Evolutionary conservation across 192 early-diverging fungal species (phyloP).

Genomic region (Paraglomus brasilianum): DNA sequence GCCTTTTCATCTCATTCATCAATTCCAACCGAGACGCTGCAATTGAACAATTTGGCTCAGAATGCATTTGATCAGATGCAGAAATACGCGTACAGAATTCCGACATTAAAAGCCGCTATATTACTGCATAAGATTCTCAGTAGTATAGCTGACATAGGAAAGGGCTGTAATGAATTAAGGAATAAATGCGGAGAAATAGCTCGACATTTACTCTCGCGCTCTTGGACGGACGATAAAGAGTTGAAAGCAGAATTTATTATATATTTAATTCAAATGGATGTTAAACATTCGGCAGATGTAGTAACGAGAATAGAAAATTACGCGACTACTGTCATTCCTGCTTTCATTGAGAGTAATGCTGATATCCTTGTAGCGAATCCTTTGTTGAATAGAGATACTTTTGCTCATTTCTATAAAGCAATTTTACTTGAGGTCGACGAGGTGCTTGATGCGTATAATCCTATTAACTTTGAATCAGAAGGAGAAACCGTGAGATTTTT

Average conservation of each 20-base stretch:
- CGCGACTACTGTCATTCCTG: constrained; percentile 38
- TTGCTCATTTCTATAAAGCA: constrained; percentile 33
- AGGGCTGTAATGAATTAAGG: constrained; percentile 29
- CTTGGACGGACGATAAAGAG: constrained; percentile 43
- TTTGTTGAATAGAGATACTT: constrained; percentile 39
- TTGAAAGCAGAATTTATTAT: constrained; percentile 39
- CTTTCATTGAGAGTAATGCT: constrained; percentile 40
- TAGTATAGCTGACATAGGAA: constrained; percentile 41
- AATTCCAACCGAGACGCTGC: constrained; percentile 6
- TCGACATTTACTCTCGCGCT: constrained; percentile 31
- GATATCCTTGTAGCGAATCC: constrained; percentile 39
- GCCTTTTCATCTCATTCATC: background rate
- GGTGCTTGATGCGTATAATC: constrained; percentile 31
- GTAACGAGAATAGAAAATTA: constrained; percentile 42
- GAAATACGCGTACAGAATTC: constrained; percentile 38
- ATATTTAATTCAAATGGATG: constrained; percentile 42
- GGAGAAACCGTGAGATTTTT: constrained; percentile 37
- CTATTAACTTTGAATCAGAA: constrained; percentile 31
- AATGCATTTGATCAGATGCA: constrained; percentile 42
- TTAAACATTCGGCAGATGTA: constrained; percentile 37
- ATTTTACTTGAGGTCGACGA: constrained; percentile 39
- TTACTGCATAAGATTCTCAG: constrained; percentile 41
- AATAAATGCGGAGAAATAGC: constrained; percentile 37
- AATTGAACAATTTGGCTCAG: constrained; percentile 13
- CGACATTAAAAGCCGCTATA: constrained; percentile 44